Evolutionary conservation across 2,329 filamentous ascomycete species (phyloP), one percentile per base, ranked within the genome.

Genomic region (Phialophora macrospora): DNA sequence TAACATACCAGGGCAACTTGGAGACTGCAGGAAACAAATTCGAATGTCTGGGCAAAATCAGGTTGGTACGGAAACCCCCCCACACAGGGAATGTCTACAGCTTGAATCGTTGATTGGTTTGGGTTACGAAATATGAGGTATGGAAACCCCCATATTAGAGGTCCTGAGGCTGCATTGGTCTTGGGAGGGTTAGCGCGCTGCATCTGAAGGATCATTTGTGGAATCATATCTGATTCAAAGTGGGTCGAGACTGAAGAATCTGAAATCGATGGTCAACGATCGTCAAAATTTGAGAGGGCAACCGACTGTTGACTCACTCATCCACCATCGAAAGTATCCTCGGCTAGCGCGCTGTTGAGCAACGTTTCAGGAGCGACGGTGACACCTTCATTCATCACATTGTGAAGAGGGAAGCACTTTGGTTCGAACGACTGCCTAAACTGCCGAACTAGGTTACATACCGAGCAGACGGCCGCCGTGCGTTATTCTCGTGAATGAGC

Each of bases 1-100:
- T 67, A 41, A 60, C 41, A 46, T 9, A 57, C 14, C 64, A 55
- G 49, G 44, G 61, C 22, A 56, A 60, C 26, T 60, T 69, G 61
- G 64, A 67, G 51, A 64, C 26, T 26, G 64, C 64, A 57, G 67
- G 64, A n/a, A 69, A 69, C 55, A 55, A 38, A 11, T 46, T 67
- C 62, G 58, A 54, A 49, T 56, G 64, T 60, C 58, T 69, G 49
- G 61, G 55, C 32, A 69, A 58, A 41, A 60, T 67, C 44, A 66
- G 67, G 34, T 58, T 69, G 67, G 32, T 69, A 32, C 60, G 67
- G 46, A 59, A 64, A 63, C 67, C 67, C 7, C 67, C 67, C 17
- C 67, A 69, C 58, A 59, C 59, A 2, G 67, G 67, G 20, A 64
- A 69, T 49, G 55, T 69, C 7, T n/a, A 34, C 55, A 65, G 61